Base-by-base conservation (phyloP, 345 rosid genomes). In the Clausena lansium region DNA sequence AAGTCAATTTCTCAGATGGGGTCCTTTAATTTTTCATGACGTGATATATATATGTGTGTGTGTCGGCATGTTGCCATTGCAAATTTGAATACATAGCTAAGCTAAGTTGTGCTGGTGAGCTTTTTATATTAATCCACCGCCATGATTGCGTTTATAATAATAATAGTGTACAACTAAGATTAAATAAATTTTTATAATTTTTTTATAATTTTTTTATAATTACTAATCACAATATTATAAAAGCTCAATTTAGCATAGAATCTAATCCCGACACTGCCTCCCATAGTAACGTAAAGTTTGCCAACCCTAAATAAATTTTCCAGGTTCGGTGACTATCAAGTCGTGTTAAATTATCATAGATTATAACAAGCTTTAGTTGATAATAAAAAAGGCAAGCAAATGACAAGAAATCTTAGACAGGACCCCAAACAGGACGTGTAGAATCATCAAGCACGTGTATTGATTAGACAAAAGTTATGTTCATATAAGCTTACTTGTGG, bases 1-100 rank as follows among this genome's bases (percentile, higher is more conserved):
- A 64, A 70, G 82, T 75, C 65, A 35, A 47, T 61, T 54, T 81
- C 83, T n/a, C 52, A 33, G 8, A 62, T 52, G 72, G 81, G 84
- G 83, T 82, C 84, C 47, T 70, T 63, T 2, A 7, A 64, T 5
- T 47, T 64, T 20, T 33, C 41, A 7, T 33, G 76, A 68, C 36
- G 28, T 17, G 36, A 71, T 25, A 28, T 19, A 9, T 20, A 45
- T n/a, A 77, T 28, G 4, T 30, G 0, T 25, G 6, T 14, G 33
- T 75, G 80, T 84, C 83, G 70, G 83, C 72, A 52, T 17, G 7
- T 52, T 52, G 17, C 50, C 17, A 13, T 45, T 45, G 50, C 50
- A 45, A 45, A 45, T 45, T 11, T 45, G 15, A 11, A 11, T 11
- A 45, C 13, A 11, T 13, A 45, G 17, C 15, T 45, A 45, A 4